These are phyloP conservation scores for Vachellia collinsii DNA, from an alignment of 306 rosid species.

Conservation along the genomic window DNA sequence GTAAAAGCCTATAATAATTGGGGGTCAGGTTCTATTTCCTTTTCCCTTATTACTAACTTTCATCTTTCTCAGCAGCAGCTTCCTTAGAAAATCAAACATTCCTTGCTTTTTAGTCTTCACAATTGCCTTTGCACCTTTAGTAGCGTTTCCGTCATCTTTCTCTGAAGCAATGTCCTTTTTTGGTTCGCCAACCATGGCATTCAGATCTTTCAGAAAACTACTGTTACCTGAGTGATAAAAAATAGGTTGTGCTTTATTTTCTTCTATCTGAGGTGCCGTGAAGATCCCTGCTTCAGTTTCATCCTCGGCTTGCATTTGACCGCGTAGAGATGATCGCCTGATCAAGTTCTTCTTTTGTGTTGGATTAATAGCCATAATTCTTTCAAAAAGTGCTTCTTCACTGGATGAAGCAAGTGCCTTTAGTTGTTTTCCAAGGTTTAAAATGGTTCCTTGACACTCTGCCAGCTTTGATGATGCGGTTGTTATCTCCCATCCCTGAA, in stretches of 20 bases:
- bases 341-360: constrained; percentile 48
- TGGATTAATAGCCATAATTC: constrained; percentile 40
- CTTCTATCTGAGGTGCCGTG: constrained; percentile 37
- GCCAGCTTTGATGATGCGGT: constrained; percentile 81
- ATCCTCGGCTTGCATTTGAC: constrained; percentile 70
- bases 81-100: constrained; percentile 65
- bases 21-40: constrained; percentile 24
- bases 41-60: constrained; percentile 45
- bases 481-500: constrained; percentile 88
- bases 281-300: constrained; percentile 37
- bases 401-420: constrained; percentile 72
- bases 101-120: constrained; percentile 59
- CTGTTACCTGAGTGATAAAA: constrained; percentile 36
- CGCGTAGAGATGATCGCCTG: constrained; percentile 61
- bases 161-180: constrained; percentile 39
- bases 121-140: constrained; percentile 45
- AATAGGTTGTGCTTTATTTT: constrained; percentile 29
- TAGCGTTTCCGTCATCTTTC: constrained; percentile 37
- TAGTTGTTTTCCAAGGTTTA: constrained; percentile 47
- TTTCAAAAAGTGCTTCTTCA: constrained; percentile 53
- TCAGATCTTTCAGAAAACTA: constrained; percentile 35
- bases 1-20: constrained; percentile 8
- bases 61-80: constrained; percentile 56
- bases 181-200: constrained; percentile 23
- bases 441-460: constrained; percentile 75